Percentiles rank a stretch among this genome's conserved stretches.
Conservation (phyloP, 331 rosid species). For the Spiraea crenata region DNA sequence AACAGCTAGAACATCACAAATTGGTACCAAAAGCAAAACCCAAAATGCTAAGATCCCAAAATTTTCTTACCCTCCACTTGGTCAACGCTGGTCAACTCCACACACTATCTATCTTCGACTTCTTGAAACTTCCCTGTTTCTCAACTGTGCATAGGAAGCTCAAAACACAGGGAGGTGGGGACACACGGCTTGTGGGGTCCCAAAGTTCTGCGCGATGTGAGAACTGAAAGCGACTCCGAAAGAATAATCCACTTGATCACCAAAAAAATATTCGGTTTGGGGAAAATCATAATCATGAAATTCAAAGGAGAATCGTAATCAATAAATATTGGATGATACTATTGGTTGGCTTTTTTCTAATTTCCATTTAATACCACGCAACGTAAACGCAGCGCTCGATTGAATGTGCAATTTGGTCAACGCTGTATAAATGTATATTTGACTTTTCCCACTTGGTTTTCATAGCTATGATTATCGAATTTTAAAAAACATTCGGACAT, state of each 20-base stretch:
- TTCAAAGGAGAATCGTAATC: conserved; percentile 1
- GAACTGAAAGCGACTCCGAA: conserved; percentile 34
- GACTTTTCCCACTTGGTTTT: background rate
- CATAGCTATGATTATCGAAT: background rate
- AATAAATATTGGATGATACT: background rate
- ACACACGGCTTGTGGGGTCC: conserved; percentile 53
- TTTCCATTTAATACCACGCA: conserved; percentile 27
- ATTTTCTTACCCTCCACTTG: conserved; percentile 15
- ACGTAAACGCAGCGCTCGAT: conserved; percentile 31
- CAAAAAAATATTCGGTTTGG: background rate
- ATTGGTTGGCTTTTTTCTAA: conserved; percentile 1
- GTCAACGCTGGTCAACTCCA: conserved; percentile 1
- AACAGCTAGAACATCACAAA: conserved; percentile 7
- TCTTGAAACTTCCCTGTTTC: conserved; percentile 10
- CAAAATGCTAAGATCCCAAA: conserved; percentile 18
- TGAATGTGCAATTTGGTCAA: background rate
- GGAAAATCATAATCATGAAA: background rate
- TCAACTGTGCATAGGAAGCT: conserved; percentile 21
- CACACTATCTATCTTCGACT: conserved; percentile 23
- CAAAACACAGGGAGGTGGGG: conserved; percentile 5
- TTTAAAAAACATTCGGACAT: too few species aligned
- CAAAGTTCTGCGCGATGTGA: conserved; percentile 24
- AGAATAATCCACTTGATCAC: background rate
- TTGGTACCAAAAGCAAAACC: conserved; percentile 3
- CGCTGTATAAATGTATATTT: background rate